phyloP scores from a whole-genome alignment of 208 protist genomes.

The Leishmania major region DNA sequence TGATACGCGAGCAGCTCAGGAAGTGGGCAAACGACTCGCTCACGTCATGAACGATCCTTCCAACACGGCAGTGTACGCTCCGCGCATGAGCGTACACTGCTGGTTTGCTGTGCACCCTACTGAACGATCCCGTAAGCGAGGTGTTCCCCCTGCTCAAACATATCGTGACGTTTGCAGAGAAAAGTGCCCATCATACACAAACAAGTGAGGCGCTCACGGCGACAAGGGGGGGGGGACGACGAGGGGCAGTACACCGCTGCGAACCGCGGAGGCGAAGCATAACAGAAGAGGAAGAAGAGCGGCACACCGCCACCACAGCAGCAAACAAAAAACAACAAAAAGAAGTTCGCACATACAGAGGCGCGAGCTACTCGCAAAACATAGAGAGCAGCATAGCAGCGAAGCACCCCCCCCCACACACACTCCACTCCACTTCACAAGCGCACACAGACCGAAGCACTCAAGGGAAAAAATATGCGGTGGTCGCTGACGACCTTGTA shows the following conservation, averaged over 20 bases:
- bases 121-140: background rate
- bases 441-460: background rate
- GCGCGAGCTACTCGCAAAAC: background rate
- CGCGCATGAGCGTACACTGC: background rate
- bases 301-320: background rate
- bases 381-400: background rate
- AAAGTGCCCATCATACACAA: background rate
- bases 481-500: background rate
- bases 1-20: background rate
- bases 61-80: background rate
- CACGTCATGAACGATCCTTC: background rate
- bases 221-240: background rate
- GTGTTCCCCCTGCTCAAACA: background rate
- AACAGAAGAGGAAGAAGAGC: background rate
- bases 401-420: background rate
- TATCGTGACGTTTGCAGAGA: background rate
- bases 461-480: background rate
- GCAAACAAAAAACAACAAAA: background rate
- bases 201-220: no score
- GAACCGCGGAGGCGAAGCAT: background rate
- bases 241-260: no score
- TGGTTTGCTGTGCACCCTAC: background rate
- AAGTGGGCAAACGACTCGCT: background rate
- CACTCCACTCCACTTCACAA: no score
- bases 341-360: background rate